Percentiles rank a stretch among this genome's conserved stretches.
Evolutionary conservation across 495 filamentous ascomycete species (phyloP).

Genomic region (Trichoderma parareesei): DNA sequence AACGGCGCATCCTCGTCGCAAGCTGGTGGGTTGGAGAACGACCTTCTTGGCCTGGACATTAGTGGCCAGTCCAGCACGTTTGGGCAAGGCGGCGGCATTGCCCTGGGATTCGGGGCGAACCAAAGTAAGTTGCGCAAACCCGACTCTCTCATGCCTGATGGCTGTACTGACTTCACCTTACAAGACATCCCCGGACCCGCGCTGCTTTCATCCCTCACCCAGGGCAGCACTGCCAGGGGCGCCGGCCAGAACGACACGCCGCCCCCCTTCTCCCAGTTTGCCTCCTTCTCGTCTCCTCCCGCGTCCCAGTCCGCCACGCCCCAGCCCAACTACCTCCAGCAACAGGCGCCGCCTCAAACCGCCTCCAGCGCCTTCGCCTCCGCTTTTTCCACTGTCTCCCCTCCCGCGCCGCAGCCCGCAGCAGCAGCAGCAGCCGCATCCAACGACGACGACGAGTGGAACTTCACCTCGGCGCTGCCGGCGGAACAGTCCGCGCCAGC

Average conservation of each 20-base stretch:
- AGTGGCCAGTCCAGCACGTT: slow-evolving; percentile 39
- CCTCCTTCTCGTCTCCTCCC: slow-evolving; percentile 38
- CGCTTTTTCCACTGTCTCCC: slow-evolving; percentile 39
- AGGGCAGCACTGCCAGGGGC: slow-evolving; percentile 45
- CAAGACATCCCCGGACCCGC: slow-evolving; percentile 55
- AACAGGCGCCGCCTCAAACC: slow-evolving; percentile 32
- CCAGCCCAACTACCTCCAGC: slow-evolving; percentile 34
- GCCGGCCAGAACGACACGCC: slow-evolving; percentile 31
- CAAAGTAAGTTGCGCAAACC: slow-evolving; percentile 38
- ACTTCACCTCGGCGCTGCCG: slow-evolving; percentile 81
- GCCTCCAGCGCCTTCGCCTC: slow-evolving; percentile 62
- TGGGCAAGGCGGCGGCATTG: slow-evolving; percentile 73
- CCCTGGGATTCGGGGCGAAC: slow-evolving; percentile 69
- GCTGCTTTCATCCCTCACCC: slow-evolving; percentile 53
- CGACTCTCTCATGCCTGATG: background rate
- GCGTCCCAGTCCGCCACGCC: slow-evolving; percentile 41
- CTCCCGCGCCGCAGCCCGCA: slow-evolving; percentile 22
- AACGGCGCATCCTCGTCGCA: slow-evolving; percentile 5
- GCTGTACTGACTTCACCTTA: background rate
- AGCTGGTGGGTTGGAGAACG: slow-evolving; percentile 40
- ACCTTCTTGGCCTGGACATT: slow-evolving; percentile 45
- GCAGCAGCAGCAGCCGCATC: slow-evolving; percentile 16
- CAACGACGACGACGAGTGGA: slow-evolving; percentile 83
- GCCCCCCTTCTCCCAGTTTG: slow-evolving; percentile 53
- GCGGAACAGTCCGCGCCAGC: slow-evolving; percentile 37